Percentiles rank a stretch among this genome's conserved stretches.
phyloP scores from a whole-genome alignment of 1,139 yeast genomes.

The Zygotorulaspora mrakii region DNA sequence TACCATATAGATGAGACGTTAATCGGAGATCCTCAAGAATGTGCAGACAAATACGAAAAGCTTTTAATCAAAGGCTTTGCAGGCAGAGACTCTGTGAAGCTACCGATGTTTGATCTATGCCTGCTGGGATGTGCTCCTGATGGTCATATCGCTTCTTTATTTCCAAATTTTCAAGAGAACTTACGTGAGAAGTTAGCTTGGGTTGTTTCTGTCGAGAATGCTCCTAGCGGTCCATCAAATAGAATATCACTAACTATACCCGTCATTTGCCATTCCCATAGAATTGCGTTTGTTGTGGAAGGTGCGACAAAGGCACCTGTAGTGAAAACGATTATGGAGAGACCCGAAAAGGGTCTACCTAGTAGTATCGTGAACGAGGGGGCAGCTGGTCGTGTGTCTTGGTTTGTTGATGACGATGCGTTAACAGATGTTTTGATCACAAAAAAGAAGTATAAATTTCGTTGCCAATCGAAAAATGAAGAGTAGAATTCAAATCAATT shows the following conservation, averaged over 20 bases:
- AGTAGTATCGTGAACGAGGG: slow-evolving; percentile 91
- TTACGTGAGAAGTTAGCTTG: slow-evolving; percentile 90
- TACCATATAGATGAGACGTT: slow-evolving; percentile 78
- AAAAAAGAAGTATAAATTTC: slow-evolving; percentile 35
- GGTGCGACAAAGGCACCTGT: slow-evolving; percentile 95
- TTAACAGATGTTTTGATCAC: slow-evolving; percentile 54
- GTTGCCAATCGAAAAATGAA: slow-evolving; percentile 10
- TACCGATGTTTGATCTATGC: slow-evolving; percentile 89
- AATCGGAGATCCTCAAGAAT: slow-evolving; percentile 83
- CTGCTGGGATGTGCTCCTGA: slow-evolving; percentile 97
- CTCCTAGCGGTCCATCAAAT: slow-evolving; percentile 84
- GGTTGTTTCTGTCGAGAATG: slow-evolving; percentile 91
- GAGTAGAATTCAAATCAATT: slow-evolving; percentile 3
- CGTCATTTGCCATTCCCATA: slow-evolving; percentile 88
- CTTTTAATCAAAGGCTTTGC: slow-evolving; percentile 84
- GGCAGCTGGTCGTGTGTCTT: slow-evolving; percentile 92
- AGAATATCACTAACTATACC: slow-evolving; percentile 93
- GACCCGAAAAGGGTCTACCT: slow-evolving; percentile 96
- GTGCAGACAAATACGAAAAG: slow-evolving; percentile 91
- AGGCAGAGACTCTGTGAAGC: slow-evolving; percentile 90
- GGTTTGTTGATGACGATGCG: slow-evolving; percentile 98
- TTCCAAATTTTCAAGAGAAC: slow-evolving; percentile 81
- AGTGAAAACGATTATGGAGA: slow-evolving; percentile 87
- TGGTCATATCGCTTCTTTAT: slow-evolving; percentile 93
- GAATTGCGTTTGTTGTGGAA: slow-evolving; percentile 92